Evolutionary conservation across 306 rosid species (phyloP), one percentile per base, ranked within the genome.

Genomic region (Castanea sativa): DNA sequence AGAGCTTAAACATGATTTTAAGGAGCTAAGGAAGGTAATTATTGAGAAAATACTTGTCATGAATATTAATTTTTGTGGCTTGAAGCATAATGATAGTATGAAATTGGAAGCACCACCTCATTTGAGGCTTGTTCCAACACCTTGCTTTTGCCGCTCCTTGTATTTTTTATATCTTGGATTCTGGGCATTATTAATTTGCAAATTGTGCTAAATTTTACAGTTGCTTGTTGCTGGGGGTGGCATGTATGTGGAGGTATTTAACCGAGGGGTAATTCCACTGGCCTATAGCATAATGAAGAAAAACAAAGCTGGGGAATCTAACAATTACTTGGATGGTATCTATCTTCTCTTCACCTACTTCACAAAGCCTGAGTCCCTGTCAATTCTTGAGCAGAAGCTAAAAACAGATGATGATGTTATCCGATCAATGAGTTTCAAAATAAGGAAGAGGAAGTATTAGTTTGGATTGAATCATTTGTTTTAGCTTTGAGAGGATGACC

Each of bases 201-300:
- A 18, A 41, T 41, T 64, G 60, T 27, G 64, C 61, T 5, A 43
- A 55, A 35, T n/a, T 81, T 73, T 86, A 86, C 91, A 96, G 99
- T 81, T 96, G 86, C 99, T 95, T 79, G 97, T 95, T 84, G 96
- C 99, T 76, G 98, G 99, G 69, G 99, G 99, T 58, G 99, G 97
- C 77, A 95, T 95, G 99, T 95, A 95, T 80, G 83, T 93, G 15
- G 99, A 93, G 91, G 98, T 93, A 25, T 93, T 90, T 84, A 88
- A 95, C 87, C 89, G 96, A 88, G 94, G 99, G 75, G 90, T 95
- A 6, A 89, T 96, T 83, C 96, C 94, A 18, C 88, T 94, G 29
- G 89, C 96, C 41, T 90, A 90, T 74, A 72, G 89, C 90, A 94
- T 91, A 86, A 78, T 78, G 90, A 90, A 74, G 92, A 91, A 87